These are phyloP conservation scores for Eucalyptus marginata DNA, from an alignment of 345 rosid species.

Conservation along the genomic window DNA sequence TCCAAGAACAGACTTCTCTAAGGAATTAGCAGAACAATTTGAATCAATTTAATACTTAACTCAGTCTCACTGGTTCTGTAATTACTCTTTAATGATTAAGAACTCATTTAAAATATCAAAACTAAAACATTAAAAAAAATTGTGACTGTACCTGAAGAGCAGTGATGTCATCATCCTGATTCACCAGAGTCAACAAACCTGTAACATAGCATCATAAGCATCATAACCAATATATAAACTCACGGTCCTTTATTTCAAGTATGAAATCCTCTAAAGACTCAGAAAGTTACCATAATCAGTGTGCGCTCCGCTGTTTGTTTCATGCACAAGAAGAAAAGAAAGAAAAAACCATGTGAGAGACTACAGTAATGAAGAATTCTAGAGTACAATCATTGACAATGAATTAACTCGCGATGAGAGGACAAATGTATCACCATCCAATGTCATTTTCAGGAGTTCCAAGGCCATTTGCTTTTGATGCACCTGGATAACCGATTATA, in stretches of 20 bases:
- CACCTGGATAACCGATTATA: constrained; percentile 75
- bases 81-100: not conserved
- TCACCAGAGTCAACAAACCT: constrained; percentile 80
- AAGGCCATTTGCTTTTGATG: constrained; percentile 13
- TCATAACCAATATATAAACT: not conserved
- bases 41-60: not conserved
- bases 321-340: not conserved
- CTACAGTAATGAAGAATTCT: not conserved
- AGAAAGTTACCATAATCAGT: constrained; percentile 74
- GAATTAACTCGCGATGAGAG: not conserved
- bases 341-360: not conserved
- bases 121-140: not conserved
- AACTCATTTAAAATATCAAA: not conserved
- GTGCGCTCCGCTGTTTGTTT: constrained; percentile 69
- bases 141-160: constrained; percentile 55
- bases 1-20: not conserved
- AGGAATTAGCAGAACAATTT: not conserved
- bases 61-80: not conserved
- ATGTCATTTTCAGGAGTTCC: constrained; percentile 30
- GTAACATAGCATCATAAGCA: not conserved
- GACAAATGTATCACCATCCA: constrained; percentile 19
- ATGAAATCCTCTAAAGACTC: not conserved
- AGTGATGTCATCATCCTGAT: constrained; percentile 75
- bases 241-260: not conserved
- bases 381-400: not conserved